Evolutionary conservation across 2,329 filamentous ascomycete genomes (phyloP), one percentile per base, ranked within the genome.

Genomic region (Colletotrichum navitas): DNA sequence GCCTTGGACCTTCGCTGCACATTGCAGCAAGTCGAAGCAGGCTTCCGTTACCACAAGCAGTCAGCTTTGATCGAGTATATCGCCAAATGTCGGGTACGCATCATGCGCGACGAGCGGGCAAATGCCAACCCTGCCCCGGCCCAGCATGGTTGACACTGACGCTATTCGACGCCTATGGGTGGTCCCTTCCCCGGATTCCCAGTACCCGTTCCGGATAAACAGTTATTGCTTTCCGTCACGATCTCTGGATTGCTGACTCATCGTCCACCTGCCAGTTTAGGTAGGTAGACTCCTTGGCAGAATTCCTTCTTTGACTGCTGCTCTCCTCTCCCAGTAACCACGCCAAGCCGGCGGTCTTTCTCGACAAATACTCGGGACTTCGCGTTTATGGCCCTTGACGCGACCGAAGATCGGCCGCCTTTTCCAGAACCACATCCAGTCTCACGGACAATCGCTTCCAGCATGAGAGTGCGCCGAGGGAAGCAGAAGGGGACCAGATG

Each of bases 361-460:
- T 36, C n/a, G 32, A 29, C 26, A 10, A 36, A 32, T 12, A 43
- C 32, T 67, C 56, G 63, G 66, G 16, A 14, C 39, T 71, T 68
- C 65, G 68, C 68, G 59, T 16, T 63, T 60, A 45, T 11, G 36
- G n/a, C 4, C 26, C 39, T 71, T 11, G 32, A 54, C 68, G 68
- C 68, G 68, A 68, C 29, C 63, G 34, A 47, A 4, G 18, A 41
- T 16, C 21, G 51, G n/a, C 21, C 47, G 34, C 29, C 16, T 45
- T 52, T 43, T 45, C 12, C 39, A 24, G 26, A 2, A 45, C 11
- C 2, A 3, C 16, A 45, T 16, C 4, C 39, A 54, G 14, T 34
- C 5, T 8, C 45, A 54, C 68, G 52, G 54, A 64, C 59, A 47
- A 39, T 36, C 52, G 45, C 26, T 16, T 43, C 63, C 36, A 24